Evolutionary conservation across 73 alveolate genomes (phyloP).

Genomic region (Uronychia binucleata): DNA sequence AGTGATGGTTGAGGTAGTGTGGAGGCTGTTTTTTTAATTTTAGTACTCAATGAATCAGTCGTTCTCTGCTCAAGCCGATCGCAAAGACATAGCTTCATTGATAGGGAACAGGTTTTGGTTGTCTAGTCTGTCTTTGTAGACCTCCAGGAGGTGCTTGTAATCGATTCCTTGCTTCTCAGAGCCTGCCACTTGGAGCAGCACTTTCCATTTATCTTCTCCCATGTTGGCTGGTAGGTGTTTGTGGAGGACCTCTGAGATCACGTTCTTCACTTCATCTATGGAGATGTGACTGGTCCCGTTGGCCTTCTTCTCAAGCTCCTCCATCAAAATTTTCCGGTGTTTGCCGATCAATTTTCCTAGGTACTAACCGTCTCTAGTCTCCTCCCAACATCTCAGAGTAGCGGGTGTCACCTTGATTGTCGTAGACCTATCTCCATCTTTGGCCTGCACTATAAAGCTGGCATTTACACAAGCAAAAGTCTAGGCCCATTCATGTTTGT

Average conservation of each 20-base stretch:
- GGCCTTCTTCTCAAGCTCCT: background rate
- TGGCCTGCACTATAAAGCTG: too few species aligned
- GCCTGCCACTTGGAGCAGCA: background rate
- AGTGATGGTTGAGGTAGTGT: too few species aligned
- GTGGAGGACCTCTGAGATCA: background rate
- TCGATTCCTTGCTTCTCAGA: background rate
- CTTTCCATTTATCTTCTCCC: background rate
- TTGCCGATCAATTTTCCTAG: background rate
- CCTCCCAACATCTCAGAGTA: background rate
- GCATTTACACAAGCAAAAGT: too few species aligned
- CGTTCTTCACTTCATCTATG: background rate
- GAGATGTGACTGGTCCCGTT: background rate
- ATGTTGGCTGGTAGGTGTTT: background rate
- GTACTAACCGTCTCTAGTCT: background rate
- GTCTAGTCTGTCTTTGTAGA: background rate
- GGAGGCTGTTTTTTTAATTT: too few species aligned
- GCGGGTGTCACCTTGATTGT: background rate
- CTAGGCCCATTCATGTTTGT: slow-evolving; percentile 43
- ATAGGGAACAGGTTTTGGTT: background rate
- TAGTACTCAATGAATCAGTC: too few species aligned
- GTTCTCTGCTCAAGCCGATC: background rate
- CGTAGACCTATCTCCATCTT: background rate
- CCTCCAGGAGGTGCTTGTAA: background rate
- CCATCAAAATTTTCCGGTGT: background rate
- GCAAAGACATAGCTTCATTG: background rate